These are phyloP conservation scores for Thermomyces lanuginosus DNA, from an alignment of 2,329 filamentous ascomycete genomes.

Conservation along the genomic window DNA sequence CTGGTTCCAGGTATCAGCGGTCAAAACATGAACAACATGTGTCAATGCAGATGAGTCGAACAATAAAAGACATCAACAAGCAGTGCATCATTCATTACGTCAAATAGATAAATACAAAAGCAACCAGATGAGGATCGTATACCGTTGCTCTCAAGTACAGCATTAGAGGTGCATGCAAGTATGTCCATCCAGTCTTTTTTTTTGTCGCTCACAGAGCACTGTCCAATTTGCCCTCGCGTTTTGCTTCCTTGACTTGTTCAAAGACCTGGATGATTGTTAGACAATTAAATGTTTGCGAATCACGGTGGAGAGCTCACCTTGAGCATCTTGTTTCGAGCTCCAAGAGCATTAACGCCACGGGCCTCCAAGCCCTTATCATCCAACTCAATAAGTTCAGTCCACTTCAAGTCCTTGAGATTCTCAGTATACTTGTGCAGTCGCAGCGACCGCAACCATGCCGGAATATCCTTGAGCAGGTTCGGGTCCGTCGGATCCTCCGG, in stretches of 20 bases:
- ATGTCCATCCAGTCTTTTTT: no score
- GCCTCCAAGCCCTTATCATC: conserved; percentile 88
- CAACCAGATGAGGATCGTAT: no score
- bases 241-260: conserved; percentile 80
- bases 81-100: no score
- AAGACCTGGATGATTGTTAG: conserved; percentile 47
- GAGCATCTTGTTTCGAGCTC: conserved; percentile 90
- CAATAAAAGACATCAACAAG: background rate
- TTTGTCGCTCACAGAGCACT: conserved; percentile 16
- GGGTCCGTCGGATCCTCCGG: conserved; percentile 94
- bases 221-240: conserved; percentile 53
- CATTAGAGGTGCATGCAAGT: no score
- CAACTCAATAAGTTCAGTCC: conserved; percentile 80
- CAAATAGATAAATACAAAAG: no score
- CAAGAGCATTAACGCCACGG: conserved; percentile 84
- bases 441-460: conserved; percentile 85
- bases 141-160: no score
- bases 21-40: no score
- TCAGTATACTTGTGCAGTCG: conserved; percentile 98
- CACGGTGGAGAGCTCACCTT: conserved; percentile 44
- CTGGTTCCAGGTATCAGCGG: no score
- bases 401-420: conserved; percentile 91
- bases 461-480: conserved; percentile 79
- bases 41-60: no score
- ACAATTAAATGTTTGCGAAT: conserved; percentile 9